These are phyloP conservation scores for Penicillium chermesinum DNA, from an alignment of 495 filamentous ascomycete species.

Conservation along the genomic window DNA sequence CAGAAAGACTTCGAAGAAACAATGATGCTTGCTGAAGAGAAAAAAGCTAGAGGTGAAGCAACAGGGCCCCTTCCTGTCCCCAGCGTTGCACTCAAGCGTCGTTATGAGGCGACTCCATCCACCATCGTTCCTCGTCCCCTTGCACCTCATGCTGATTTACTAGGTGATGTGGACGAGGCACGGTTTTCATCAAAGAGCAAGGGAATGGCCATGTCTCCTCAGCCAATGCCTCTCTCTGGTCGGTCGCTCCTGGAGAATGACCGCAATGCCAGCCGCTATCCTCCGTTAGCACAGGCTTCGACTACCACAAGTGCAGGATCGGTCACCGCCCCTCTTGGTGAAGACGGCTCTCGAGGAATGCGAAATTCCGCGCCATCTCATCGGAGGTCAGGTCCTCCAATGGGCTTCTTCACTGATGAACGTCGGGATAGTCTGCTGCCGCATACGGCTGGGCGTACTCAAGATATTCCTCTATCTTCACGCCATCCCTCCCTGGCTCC, in stretches of 20 bases:
- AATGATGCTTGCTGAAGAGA: slow-evolving; percentile 65
- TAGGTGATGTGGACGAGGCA: slow-evolving; percentile 50
- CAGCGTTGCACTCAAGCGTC: slow-evolving; percentile 55
- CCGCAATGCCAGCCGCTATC: slow-evolving; percentile 34
- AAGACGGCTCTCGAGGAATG: slow-evolving; percentile 30
- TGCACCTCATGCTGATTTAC: slow-evolving; percentile 52
- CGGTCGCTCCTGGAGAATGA: slow-evolving; percentile 34
- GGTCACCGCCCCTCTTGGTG: slow-evolving; percentile 21
- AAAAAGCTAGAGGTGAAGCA: slow-evolving; percentile 63
- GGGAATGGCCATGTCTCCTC: slow-evolving; percentile 27
- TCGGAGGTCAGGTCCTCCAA: slow-evolving; percentile 35
- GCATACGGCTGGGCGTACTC: slow-evolving; percentile 23
- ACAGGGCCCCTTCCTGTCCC: slow-evolving; percentile 60
- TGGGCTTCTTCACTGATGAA: slow-evolving; percentile 43
- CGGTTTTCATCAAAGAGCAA: slow-evolving; percentile 42
- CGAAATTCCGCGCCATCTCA: slow-evolving; percentile 24
- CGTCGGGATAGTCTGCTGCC: slow-evolving; percentile 37
- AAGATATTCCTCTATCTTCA: slow-evolving; percentile 29
- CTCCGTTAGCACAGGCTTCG: slow-evolving; percentile 42
- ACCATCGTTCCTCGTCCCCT: slow-evolving; percentile 55
- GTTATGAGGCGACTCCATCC: slow-evolving; percentile 49
- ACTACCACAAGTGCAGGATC: slow-evolving; percentile 27
- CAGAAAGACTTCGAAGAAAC: slow-evolving; percentile 65
- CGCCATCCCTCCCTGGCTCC: slow-evolving; percentile 29
- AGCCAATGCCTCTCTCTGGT: slow-evolving; percentile 28